These are phyloP conservation scores for Trichoderma sp. DNA, from an alignment of 2,329 filamentous ascomycete species.

Conservation along the genomic window DNA sequence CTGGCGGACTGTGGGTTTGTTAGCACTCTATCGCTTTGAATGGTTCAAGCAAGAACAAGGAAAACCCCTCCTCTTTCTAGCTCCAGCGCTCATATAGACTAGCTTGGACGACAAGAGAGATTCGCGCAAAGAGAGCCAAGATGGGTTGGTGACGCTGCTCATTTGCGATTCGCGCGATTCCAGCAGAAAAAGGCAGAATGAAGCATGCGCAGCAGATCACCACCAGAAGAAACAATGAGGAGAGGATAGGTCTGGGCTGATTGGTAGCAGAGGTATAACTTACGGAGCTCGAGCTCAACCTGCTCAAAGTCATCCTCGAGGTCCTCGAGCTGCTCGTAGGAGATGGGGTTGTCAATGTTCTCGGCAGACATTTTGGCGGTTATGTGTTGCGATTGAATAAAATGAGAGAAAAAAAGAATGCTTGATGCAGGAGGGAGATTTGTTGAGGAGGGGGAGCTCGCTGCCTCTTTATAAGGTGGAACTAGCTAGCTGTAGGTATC, in stretches of 20 bases:
- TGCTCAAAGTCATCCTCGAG: slow-evolving; percentile 85
- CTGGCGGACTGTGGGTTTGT: slow-evolving; percentile 63
- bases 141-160: background rate
- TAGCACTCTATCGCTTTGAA: background rate
- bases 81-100: background rate
- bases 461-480: slow-evolving; percentile 14
- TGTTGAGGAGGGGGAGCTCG: slow-evolving; percentile 8
- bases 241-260: background rate
- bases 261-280: slow-evolving; percentile 50
- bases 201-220: background rate
- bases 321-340: slow-evolving; percentile 76
- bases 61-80: background rate
- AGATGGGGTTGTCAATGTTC: slow-evolving; percentile 50
- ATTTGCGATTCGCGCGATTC: background rate
- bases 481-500: slow-evolving; percentile 1
- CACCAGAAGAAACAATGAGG: background rate
- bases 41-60: background rate
- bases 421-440: background rate
- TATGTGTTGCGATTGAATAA: slow-evolving; percentile 17
- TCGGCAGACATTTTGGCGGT: slow-evolving; percentile 42
- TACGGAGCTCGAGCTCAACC: slow-evolving; percentile 81
- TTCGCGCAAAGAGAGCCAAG: background rate
- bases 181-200: background rate
- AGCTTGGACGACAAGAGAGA: background rate
- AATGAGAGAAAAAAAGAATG: background rate